A percentile compares a stretch with the other conserved stretches of the same genome.
phyloP scores from a whole-genome alignment of 1,284 basidiomycete species.

The Fistulinella staudtii region DNA sequence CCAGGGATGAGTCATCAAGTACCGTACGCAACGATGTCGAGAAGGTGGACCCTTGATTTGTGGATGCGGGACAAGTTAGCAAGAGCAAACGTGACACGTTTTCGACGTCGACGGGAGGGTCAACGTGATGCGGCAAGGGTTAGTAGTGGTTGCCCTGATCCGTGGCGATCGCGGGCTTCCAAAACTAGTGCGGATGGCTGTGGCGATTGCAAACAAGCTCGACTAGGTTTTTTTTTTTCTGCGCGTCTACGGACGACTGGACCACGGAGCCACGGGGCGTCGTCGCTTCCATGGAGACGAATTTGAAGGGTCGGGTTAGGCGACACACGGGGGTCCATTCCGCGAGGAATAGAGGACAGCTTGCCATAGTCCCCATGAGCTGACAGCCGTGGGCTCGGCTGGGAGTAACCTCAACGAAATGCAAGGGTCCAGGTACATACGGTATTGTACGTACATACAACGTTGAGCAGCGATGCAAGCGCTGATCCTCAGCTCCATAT shows the following conservation, averaged over 20 bases:
- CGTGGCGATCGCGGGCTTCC: constrained; percentile 22
- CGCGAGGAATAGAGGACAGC: constrained; percentile 4
- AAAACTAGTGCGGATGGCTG: constrained; percentile 2
- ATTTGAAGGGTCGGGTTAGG: constrained; percentile 16
- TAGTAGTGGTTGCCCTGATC: constrained; percentile 21
- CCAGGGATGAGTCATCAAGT: constrained; percentile 7
- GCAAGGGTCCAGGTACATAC: background rate
- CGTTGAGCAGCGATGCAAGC: background rate
- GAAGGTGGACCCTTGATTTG: constrained; percentile 13
- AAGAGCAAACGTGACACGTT: constrained; percentile 20
- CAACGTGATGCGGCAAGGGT: constrained; percentile 9
- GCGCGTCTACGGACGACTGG: background rate
- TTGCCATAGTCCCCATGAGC: constrained; percentile 1
- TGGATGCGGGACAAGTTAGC: constrained; percentile 8
- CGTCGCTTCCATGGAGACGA: constrained; percentile 23
- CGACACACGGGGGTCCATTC: constrained; percentile 9
- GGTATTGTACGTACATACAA: background rate
- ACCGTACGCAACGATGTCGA: constrained; percentile 13
- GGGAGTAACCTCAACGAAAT: constrained; percentile 5
- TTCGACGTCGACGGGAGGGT: constrained; percentile 24
- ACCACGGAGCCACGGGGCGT: constrained; percentile 19
- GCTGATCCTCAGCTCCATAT: background rate
- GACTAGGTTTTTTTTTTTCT: constrained; percentile 7
- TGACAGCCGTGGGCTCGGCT: constrained; percentile 12
- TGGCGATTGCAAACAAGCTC: constrained; percentile 7